Evolutionary conservation across 139 green algal species (phyloP).

Genomic region (Chlorokybus atmophyticus): DNA sequence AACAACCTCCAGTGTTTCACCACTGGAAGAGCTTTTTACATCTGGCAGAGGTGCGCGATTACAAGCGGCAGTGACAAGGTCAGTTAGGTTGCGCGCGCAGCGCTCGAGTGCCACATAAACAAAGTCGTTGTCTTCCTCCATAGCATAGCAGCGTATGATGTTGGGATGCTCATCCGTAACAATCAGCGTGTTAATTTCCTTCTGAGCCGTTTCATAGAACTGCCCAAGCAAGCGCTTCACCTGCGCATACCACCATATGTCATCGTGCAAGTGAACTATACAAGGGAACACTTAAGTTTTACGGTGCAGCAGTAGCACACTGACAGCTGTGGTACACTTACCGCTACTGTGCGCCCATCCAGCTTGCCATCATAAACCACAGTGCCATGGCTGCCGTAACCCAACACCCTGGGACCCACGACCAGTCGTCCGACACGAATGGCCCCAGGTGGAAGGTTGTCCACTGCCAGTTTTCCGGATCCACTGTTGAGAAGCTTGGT

Average conservation of each 20-base stretch:
- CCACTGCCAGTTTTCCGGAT: too few species aligned
- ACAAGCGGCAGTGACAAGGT: too few species aligned
- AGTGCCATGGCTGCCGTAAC: slow-evolving; percentile 41
- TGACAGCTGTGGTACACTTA: background rate
- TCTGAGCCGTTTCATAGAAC: slow-evolving; percentile 48
- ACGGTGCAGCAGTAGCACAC: background rate
- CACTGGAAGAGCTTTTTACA: too few species aligned
- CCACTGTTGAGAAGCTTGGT: too few species aligned
- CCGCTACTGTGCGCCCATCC: slow-evolving; percentile 28
- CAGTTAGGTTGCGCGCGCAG: slow-evolving; percentile 49
- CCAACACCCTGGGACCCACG: slow-evolving; percentile 29
- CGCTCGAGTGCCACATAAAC: slow-evolving; percentile 92
- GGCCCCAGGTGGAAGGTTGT: too few species aligned
- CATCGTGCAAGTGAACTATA: too few species aligned
- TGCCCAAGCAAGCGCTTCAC: slow-evolving; percentile 35
- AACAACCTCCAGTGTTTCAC: too few species aligned
- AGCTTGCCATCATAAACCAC: slow-evolving; percentile 37
- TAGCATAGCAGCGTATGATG: slow-evolving; percentile 81
- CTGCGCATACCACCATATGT: too few species aligned
- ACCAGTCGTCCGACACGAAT: slow-evolving; percentile 22
- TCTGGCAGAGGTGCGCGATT: too few species aligned
- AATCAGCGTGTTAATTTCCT: slow-evolving; percentile 88
- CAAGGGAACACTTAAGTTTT: too few species aligned
- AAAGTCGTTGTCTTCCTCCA: slow-evolving; percentile 94
- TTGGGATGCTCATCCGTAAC: slow-evolving; percentile 88